A percentile compares a stretch with the other conserved stretches of the same genome.
Evolutionary conservation across 768 basidiomycete genomes (phyloP).

Genomic region (Rossbeevera mucosa): DNA sequence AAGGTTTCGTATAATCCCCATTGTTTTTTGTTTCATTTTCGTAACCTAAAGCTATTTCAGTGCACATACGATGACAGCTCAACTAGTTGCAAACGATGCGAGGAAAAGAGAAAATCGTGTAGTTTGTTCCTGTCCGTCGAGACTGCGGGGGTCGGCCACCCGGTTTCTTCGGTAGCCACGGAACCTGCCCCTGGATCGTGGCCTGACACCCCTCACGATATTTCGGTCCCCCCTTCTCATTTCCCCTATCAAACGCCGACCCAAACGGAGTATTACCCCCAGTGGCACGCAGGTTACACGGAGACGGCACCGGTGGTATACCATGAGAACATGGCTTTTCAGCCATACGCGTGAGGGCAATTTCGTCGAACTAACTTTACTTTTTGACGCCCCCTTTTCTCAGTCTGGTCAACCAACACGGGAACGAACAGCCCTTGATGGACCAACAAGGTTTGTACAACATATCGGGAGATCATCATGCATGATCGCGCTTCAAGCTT

Average conservation of each 20-base stretch:
- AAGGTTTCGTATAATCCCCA: conserved; percentile 14
- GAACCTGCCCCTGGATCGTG: conserved; percentile 2
- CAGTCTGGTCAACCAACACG: conserved; percentile 7
- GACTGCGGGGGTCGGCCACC: conserved; percentile 2
- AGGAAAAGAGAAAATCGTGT: conserved; percentile 5
- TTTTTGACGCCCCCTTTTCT: conserved; percentile 2
- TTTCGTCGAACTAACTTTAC: not conserved
- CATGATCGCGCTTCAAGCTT: conserved; percentile 7
- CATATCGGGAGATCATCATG: conserved; percentile 10
- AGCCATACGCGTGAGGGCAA: conserved; percentile 15
- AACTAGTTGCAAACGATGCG: conserved; percentile 16
- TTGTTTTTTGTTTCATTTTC: not conserved
- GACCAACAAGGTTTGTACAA: conserved; percentile 3
- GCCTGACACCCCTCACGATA: conserved; percentile 4
- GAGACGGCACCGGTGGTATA: conserved; percentile 3
- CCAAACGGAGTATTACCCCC: not conserved
- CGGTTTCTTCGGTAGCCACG: not conserved
- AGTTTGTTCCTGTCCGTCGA: conserved; percentile 15
- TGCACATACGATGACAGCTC: conserved; percentile 17
- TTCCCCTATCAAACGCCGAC: not conserved
- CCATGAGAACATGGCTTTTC: conserved; percentile 4
- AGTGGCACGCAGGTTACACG: not conserved
- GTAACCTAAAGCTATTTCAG: conserved; percentile 8
- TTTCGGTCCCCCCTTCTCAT: not conserved
- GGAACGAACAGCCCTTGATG: conserved; percentile 10